A percentile compares a stretch with the other conserved stretches of the same genome.
These are phyloP conservation scores for Leptodermis oblonga DNA, from an alignment of 257 asterid genomes.

Conservation along the genomic window DNA sequence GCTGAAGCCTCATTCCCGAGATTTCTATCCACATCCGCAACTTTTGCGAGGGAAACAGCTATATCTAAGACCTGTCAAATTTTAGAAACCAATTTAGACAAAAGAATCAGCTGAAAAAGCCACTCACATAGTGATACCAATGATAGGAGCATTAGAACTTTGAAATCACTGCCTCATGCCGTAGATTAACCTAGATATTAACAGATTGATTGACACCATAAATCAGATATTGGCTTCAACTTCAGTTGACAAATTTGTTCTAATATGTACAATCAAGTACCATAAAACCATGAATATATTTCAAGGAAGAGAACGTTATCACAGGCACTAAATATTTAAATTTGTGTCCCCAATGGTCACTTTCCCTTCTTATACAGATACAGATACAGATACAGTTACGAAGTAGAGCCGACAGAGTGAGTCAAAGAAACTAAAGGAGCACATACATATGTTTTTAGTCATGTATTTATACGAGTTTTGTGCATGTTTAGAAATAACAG, in stretches of 20 bases:
- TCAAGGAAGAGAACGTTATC: background rate
- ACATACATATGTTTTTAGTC: background rate
- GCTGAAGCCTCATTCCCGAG: slow-evolving; percentile 65
- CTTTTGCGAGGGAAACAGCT: slow-evolving; percentile 84
- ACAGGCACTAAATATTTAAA: background rate
- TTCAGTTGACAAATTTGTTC: background rate
- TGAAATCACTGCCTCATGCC: background rate
- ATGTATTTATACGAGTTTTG: background rate
- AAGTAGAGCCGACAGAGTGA: background rate
- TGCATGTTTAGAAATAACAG: background rate
- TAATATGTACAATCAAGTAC: background rate
- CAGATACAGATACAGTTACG: no score
- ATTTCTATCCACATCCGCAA: slow-evolving; percentile 86
- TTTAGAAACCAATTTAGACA: slow-evolving; percentile 6
- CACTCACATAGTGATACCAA: background rate
- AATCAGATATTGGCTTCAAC: background rate
- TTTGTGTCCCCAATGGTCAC: background rate
- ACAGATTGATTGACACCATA: background rate
- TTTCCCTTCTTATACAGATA: background rate
- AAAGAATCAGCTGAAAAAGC: slow-evolving; percentile 1
- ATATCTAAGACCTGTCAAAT: slow-evolving; percentile 61
- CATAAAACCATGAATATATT: background rate
- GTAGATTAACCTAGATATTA: background rate
- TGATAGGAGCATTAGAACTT: background rate
- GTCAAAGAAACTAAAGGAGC: background rate